Base-by-base conservation (phyloP, 495 filamentous ascomycete genomes). In the Penicillium fimorum region DNA sequence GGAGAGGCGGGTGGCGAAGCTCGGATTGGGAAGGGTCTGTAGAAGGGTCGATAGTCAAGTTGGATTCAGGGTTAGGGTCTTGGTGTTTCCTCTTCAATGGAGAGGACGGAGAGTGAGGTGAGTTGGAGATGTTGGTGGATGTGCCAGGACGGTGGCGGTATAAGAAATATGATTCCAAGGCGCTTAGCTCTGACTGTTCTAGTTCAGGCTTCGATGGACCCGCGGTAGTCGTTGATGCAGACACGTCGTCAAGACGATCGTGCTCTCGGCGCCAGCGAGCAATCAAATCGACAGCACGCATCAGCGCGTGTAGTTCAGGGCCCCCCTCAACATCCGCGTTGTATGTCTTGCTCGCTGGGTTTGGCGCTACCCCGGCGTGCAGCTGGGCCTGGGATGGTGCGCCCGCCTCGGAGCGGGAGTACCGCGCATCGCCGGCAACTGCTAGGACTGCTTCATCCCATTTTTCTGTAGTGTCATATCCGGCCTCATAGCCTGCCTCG, bases 221-320 rank as follows among this genome's bases (percentile, higher is more conserved):
- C 17, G 45, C 20, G 25, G 17, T 42, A 9, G 35, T 4, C 7
- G 25, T 25, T 2, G 33, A 37, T 1, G 40, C 59, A 9, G 15
- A 42, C 20, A 43, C 51, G 17, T 22, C 50, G 3, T 47, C 46
- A 6, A 53, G 29, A 3, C 48, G 42, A 17, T 57, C 50, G 13
- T 66, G 66, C 25, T 67, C 64, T 33, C 72, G 69, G 35, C 87
- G 65, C 64, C 87, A 89, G 57, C 84, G 83, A 2, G 91, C 89
- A 54, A 97, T 84, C 73, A 97, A 87, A 55, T 85, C 91, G 56
- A 94, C 88, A n/a, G 85, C 91, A 48, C 95, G 81, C 80, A 97
- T 85, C 12, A 89, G 81, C 7, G 90, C 83, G 65, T 98, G 94
- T 15, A 86, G 82, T 77, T 92, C 87, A 1, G 85, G 82, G 53